These are phyloP conservation scores for Zea luxurians DNA, from an alignment of 176 grass and related monocot species.

Conservation along the genomic window DNA sequence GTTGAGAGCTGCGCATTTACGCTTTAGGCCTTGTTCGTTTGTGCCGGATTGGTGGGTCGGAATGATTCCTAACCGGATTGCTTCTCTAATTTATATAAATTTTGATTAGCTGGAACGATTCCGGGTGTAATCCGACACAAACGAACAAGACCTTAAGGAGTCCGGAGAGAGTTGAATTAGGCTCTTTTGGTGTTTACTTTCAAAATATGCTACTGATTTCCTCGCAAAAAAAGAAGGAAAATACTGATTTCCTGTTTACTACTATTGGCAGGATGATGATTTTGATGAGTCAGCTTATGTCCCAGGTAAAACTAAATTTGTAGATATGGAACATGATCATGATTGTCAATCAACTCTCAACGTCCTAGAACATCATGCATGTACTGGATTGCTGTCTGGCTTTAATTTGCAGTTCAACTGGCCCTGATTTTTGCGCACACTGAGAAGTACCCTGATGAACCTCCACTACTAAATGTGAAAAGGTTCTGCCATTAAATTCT, in stretches of 20 bases:
- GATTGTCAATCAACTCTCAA: background rate
- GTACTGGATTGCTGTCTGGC: conserved; percentile 10
- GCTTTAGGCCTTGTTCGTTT: no score
- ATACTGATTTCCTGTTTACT: background rate
- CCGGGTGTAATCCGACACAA: no score
- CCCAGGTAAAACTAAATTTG: conserved; percentile 59
- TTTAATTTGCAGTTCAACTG: conserved; percentile 78
- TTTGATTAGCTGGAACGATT: no score
- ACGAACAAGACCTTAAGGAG: no score
- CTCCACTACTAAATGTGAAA: conserved; percentile 86
- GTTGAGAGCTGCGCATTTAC: background rate
- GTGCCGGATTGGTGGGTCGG: no score
- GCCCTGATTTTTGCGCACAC: conserved; percentile 95
- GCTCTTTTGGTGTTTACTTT: conserved; percentile 5
- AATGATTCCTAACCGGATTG: no score
- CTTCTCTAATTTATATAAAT: no score
- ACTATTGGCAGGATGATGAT: conserved; percentile 65
- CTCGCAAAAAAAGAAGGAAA: background rate
- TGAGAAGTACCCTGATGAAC: conserved; percentile 90
- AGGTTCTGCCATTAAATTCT: conserved; percentile 49
- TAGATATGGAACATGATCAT: background rate
- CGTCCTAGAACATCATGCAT: background rate
- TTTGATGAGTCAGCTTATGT: conserved; percentile 68
- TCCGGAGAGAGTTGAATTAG: background rate
- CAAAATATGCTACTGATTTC: background rate